Evolutionary conservation across 2,329 filamentous ascomycete genomes (phyloP).

Genomic region (Epichloe gansuensis): DNA sequence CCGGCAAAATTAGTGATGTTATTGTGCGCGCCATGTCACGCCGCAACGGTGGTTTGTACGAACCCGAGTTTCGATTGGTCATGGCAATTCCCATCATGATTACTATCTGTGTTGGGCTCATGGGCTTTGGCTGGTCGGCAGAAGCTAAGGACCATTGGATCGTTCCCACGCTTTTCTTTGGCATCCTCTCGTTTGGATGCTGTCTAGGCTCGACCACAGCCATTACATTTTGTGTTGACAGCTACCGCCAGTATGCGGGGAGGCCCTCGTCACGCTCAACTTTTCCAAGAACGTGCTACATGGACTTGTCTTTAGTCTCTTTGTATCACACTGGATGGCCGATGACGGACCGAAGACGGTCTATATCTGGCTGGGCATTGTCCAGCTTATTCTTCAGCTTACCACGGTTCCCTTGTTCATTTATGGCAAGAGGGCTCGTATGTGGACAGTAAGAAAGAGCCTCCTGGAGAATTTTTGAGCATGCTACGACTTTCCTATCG

Average conservation of each 20-base stretch:
- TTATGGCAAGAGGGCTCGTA: constrained; percentile 76
- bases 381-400: constrained; percentile 65
- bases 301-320: constrained; percentile 77
- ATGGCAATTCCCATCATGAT: constrained; percentile 76
- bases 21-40: constrained; percentile 73
- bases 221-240: constrained; percentile 91
- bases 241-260: constrained; percentile 88
- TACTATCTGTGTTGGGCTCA: constrained; percentile 71
- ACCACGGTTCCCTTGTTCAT: constrained; percentile 87
- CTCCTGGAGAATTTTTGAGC: constrained; percentile 63
- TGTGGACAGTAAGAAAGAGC: constrained; percentile 86
- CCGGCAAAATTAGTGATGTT: constrained; percentile 75
- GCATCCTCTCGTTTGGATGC: constrained; percentile 83
- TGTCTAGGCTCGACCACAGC: constrained; percentile 79
- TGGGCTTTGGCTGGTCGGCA: constrained; percentile 94
- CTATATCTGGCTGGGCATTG: constrained; percentile 72
- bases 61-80: constrained; percentile 82
- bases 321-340: constrained; percentile 76
- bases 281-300: constrained; percentile 92
- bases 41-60: constrained; percentile 85
- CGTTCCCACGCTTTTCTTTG: constrained; percentile 87
- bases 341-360: constrained; percentile 63
- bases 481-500: too few species aligned
- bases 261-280: constrained; percentile 88
- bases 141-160: constrained; percentile 68